These are phyloP conservation scores for Irpex sp. DNA, from an alignment of 1,284 basidiomycete genomes.

Conservation along the genomic window DNA sequence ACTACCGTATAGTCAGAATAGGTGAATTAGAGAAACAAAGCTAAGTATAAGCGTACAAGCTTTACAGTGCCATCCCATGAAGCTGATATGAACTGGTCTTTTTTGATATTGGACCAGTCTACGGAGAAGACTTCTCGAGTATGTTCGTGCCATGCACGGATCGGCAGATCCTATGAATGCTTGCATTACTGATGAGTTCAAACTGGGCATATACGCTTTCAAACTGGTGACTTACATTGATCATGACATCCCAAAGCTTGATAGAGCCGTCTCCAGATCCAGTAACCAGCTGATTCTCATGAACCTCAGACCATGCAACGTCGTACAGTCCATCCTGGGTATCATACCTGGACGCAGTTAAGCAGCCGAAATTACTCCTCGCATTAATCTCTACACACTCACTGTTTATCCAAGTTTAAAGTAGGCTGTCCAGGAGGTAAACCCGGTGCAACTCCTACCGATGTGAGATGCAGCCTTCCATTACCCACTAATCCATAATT, in stretches of 20 bases:
- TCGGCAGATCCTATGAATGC: constrained; percentile 73
- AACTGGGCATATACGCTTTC: constrained; percentile 11
- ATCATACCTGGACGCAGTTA: constrained; percentile 64
- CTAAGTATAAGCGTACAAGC: constrained; percentile 52
- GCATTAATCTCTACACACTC: constrained; percentile 14
- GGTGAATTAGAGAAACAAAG: background rate
- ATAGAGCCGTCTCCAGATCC: constrained; percentile 91
- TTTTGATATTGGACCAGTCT: constrained; percentile 96
- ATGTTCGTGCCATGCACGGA: constrained; percentile 93
- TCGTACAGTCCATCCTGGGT: constrained; percentile 94
- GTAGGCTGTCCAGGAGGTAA: constrained; percentile 29
- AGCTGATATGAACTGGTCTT: constrained; percentile 84
- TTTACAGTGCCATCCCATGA: constrained; percentile 95
- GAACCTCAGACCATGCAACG: constrained; percentile 88
- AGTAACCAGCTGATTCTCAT: constrained; percentile 92
- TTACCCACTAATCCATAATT: constrained; percentile 97
- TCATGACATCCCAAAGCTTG: constrained; percentile 86
- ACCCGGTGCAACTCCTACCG: constrained; percentile 45
- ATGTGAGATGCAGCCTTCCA: constrained; percentile 77
- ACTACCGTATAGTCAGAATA: constrained; percentile 43
- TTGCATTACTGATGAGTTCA: constrained; percentile 22
- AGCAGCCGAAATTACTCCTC: constrained; percentile 19
- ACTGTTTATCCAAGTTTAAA: constrained; percentile 68
- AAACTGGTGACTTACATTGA: constrained; percentile 60
- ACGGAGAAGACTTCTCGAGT: constrained; percentile 90